Percentiles rank a stretch among this genome's conserved stretches.
phyloP scores from a whole-genome alignment of 768 basidiomycete genomes.

The Gloeopeniophorella convolvens region DNA sequence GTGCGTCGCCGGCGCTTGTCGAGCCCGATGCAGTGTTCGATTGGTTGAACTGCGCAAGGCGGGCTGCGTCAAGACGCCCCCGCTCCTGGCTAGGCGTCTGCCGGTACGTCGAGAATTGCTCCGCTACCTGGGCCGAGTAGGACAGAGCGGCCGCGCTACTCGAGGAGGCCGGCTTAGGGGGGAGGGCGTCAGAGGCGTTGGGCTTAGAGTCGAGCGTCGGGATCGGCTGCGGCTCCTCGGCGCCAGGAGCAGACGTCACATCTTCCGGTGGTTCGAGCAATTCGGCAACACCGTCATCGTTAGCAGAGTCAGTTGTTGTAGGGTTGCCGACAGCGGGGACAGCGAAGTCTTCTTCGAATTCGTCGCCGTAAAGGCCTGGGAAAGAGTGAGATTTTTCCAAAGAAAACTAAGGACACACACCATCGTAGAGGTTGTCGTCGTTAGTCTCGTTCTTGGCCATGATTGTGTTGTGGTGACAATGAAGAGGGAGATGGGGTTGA shows the following conservation, averaged over 20 bases:
- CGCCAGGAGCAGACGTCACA: background rate
- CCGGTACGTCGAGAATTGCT: slow-evolving; percentile 57
- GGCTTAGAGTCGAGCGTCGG: slow-evolving; percentile 9
- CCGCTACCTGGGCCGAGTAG: slow-evolving; percentile 59
- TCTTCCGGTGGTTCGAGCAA: slow-evolving; percentile 13
- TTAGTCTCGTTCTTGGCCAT: slow-evolving; percentile 18
- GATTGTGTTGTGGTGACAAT: background rate
- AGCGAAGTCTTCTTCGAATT: slow-evolving; percentile 21
- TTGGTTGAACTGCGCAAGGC: slow-evolving; percentile 12
- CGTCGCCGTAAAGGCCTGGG: slow-evolving; percentile 22
- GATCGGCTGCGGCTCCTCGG: slow-evolving; percentile 1
- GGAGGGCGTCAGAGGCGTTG: slow-evolving; percentile 4
- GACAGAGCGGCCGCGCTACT: slow-evolving; percentile 33
- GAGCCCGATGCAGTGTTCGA: slow-evolving; percentile 1
- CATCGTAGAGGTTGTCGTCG: slow-evolving; percentile 22
- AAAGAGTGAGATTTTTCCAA: background rate
- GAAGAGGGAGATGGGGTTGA: background rate
- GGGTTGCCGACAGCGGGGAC: slow-evolving; percentile 9
- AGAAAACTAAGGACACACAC: background rate
- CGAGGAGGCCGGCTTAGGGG: slow-evolving; percentile 10
- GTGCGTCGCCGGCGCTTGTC: background rate
- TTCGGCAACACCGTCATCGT: background rate
- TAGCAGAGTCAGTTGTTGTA: background rate
- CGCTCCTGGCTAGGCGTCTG: slow-evolving; percentile 63
- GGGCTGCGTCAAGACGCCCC: slow-evolving; percentile 30